phyloP scores from a whole-genome alignment of 2,329 filamentous ascomycete species.

The Chrysoporthe cubensis region DNA sequence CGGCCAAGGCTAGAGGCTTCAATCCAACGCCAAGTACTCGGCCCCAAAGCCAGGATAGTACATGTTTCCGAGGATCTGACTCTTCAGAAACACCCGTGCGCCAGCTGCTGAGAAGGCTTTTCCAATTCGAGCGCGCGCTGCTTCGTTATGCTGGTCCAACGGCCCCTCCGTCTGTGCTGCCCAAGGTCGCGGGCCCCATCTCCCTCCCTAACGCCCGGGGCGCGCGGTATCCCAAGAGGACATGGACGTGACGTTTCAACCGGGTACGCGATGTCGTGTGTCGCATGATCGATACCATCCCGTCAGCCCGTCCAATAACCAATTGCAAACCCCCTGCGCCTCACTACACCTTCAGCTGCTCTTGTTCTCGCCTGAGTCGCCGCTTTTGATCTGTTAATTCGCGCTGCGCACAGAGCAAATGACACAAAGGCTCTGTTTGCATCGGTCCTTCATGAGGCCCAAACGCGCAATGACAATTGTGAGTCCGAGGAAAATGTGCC shows the following conservation, averaged over 20 bases:
- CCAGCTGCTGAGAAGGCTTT: background rate
- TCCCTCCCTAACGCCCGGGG: background rate
- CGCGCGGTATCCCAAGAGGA: slow-evolving; percentile 10
- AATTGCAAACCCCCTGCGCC: background rate
- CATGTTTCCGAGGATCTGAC: slow-evolving; percentile 7
- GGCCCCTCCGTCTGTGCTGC: background rate
- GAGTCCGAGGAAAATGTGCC: background rate
- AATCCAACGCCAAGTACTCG: background rate
- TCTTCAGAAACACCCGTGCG: slow-evolving; percentile 1
- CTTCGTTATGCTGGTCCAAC: background rate
- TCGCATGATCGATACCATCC: slow-evolving; percentile 6
- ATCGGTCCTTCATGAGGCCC: background rate
- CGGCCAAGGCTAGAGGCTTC: background rate
- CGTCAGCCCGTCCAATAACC: background rate
- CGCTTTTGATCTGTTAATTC: background rate
- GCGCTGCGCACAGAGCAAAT: background rate
- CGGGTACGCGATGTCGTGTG: background rate
- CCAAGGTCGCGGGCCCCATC: background rate
- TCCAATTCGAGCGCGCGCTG: background rate
- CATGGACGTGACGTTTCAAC: background rate
- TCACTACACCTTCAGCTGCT: background rate
- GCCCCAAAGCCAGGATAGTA: background rate
- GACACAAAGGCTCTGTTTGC: background rate
- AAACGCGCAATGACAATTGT: background rate
- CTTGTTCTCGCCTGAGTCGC: background rate